Base-by-base conservation (phyloP, 2,329 filamentous ascomycete species). In the Calonectria pseudoturangicola region DNA sequence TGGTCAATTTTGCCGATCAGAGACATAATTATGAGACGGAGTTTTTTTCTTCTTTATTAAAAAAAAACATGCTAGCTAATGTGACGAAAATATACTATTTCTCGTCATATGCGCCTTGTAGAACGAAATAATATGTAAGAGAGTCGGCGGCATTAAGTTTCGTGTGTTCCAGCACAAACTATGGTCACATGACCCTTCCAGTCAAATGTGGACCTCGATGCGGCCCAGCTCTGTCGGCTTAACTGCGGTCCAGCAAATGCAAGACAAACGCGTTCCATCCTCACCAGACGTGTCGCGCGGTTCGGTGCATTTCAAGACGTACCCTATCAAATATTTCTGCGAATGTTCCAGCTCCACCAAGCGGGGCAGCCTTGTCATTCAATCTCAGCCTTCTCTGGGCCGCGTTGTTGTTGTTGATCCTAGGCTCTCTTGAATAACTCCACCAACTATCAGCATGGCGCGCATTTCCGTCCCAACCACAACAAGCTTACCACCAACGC, bases 391-490 rank as follows among this genome's bases (percentile, higher is more conserved):
- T 77, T 27, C 28, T 28, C 63, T 64, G 16, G 25, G 39, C 43
- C 56, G 41, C 41, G 30, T 66, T 64, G 43, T 72, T 72, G 56
- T 68, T 62, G 39, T 62, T 60, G 51, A 58, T 67, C 50, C 56
- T 12, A 30, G n/a, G 15, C 27, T 58, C 45, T 13, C n/a, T 74
- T 67, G 18, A 69, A 68, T 74, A 58, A 73, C 71, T 67, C 68
- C 21, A 60, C 41, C 43, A 33, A 39, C 54, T 54, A 33, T 45
- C 25, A 25, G 75, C 72, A 90, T 91, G 89, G 84, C 88, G 65
- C 88, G 86, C 66, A 85, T 93, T 72, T 92, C 92, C 68, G 87
- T 94, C 45, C 94, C 94, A 21, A 94, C 93, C 58, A 92, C 91
- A 65, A 91, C 92, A 69, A 92, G 93, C 76, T 89, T 97, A 63